Base-by-base conservation (phyloP, 108 stramenopile genomes). In the Fragilariopsis cylindrus region DNA sequence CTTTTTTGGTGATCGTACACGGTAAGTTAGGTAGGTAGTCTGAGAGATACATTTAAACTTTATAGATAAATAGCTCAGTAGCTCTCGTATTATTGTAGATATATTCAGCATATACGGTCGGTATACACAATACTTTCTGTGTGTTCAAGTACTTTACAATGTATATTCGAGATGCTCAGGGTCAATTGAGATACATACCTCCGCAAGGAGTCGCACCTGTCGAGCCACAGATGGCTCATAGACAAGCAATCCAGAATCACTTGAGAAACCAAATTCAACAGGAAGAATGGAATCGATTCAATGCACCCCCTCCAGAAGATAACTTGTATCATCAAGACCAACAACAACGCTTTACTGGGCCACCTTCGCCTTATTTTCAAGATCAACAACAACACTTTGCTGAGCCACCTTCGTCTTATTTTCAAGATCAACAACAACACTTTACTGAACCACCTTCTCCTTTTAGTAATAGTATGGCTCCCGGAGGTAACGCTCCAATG, bases 101-200 rank as follows among this genome's bases (percentile, higher is more conserved):
- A 52, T 2, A 52, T 9, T 3, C 50, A 52, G 9, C 50, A 52
- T 0, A 52, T 52, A 52, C 30, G 30, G 30, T 30, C 30, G 50
- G 50, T 52, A 13, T 3, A 13, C 0, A 52, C 9, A 52, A 52
- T 9, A 13, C 50, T 9, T 52, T 52, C 30, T 30, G 30, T 2
- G 30, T 30, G 30, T 30, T 30, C 30, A 30, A 30, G 30, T 30
- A 30, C 30, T 52, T 11, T 45, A 46, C 65, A 11, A 65, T 65
- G 65, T 65, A 65, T 13, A 46, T 65, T 45, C 65, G 65, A 46
- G 41, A 65, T 65, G 44, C 65, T 46, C 65, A 65, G 47, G 65
- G 65, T 65, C 65, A 48, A 46, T 65, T 65, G 65, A 46, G 21
- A 13, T 65, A 45, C 45, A n/a, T 65, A 5, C 65, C 65, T 16